Evolutionary conservation across 1,284 basidiomycete species (phyloP).

Genomic region (Moesziomyces globuligerus): DNA sequence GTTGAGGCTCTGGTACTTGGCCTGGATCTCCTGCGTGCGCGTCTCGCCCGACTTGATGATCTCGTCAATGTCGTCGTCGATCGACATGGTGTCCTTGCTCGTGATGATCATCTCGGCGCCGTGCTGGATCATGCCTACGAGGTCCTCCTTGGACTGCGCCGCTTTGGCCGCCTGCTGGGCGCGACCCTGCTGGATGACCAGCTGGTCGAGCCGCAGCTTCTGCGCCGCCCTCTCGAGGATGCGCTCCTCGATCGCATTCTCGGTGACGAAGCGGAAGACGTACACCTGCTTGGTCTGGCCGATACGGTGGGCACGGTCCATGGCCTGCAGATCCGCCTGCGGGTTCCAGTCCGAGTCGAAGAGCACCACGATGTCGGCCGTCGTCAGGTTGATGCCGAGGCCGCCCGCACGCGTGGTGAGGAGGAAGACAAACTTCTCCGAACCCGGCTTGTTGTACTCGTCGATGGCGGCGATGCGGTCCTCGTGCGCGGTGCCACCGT

Average conservation of each 20-base stretch:
- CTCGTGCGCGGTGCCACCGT: slow-evolving; percentile 93
- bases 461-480: slow-evolving; percentile 96
- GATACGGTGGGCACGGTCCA: slow-evolving; percentile 98
- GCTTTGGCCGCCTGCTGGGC: slow-evolving; percentile 72
- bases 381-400: slow-evolving; percentile 94
- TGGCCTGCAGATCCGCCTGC: slow-evolving; percentile 97
- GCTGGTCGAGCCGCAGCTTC: slow-evolving; percentile 92
- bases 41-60: slow-evolving; percentile 85
- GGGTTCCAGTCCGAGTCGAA: slow-evolving; percentile 99
- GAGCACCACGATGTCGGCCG: slow-evolving; percentile 94
- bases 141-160: slow-evolving; percentile 93
- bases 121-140: slow-evolving; percentile 97
- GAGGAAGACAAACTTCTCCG: slow-evolving; percentile 96
- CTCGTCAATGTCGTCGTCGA: slow-evolving; percentile 92
- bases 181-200: slow-evolving; percentile 97
- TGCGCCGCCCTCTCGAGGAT: slow-evolving; percentile 97
- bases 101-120: slow-evolving; percentile 98
- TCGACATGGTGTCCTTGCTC: slow-evolving; percentile 72
- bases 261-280: slow-evolving; percentile 97
- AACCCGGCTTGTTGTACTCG: slow-evolving; percentile 94
- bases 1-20: slow-evolving; percentile 91
- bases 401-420: slow-evolving; percentile 98
- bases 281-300: slow-evolving; percentile 99
- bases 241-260: slow-evolving; percentile 94
- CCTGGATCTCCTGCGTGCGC: slow-evolving; percentile 86